Evolutionary conservation across 2,329 filamentous ascomycete genomes (phyloP).

Genomic region (Fusarium sterilihyphosum): DNA sequence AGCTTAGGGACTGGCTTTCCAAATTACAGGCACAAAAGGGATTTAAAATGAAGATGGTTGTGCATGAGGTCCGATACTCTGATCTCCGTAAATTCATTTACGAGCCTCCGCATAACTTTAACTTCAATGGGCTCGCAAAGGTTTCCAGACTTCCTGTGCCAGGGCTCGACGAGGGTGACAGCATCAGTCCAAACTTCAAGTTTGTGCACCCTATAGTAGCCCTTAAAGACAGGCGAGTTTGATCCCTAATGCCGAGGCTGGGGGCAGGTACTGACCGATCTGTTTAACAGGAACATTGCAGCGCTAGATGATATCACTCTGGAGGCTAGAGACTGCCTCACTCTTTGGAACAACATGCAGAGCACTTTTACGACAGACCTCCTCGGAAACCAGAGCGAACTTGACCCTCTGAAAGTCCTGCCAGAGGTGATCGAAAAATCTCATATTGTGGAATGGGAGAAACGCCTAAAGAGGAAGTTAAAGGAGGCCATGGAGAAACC

Average conservation of each 20-base stretch:
- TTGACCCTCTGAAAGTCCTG: constrained; percentile 57
- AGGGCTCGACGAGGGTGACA: constrained; percentile 56
- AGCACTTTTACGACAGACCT: constrained; percentile 44
- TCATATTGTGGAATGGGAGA: constrained; percentile 74
- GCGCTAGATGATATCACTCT: constrained; percentile 74
- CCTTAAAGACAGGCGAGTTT: constrained; percentile 63
- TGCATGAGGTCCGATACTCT: constrained; percentile 76
- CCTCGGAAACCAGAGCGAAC: background rate
- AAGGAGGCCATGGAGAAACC: constrained; percentile 67
- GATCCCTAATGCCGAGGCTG: background rate
- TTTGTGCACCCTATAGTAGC: constrained; percentile 75
- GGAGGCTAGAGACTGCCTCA: constrained; percentile 76
- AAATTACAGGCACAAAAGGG: constrained; percentile 72
- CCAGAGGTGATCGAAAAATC: constrained; percentile 68
- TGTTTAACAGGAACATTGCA: constrained; percentile 56
- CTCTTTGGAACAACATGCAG: constrained; percentile 72
- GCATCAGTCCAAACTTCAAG: constrained; percentile 59
- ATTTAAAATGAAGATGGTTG: constrained; percentile 72
- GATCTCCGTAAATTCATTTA: constrained; percentile 81
- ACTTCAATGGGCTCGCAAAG: constrained; percentile 52
- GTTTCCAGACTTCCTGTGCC: constrained; percentile 56
- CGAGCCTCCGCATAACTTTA: constrained; percentile 57
- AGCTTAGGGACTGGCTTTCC: constrained; percentile 76
- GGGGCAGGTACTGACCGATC: background rate
- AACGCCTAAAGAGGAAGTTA: constrained; percentile 66